Evolutionary conservation across 2,329 filamentous ascomycete species (phyloP).

Genomic region (Magnaporthales sp.): DNA sequence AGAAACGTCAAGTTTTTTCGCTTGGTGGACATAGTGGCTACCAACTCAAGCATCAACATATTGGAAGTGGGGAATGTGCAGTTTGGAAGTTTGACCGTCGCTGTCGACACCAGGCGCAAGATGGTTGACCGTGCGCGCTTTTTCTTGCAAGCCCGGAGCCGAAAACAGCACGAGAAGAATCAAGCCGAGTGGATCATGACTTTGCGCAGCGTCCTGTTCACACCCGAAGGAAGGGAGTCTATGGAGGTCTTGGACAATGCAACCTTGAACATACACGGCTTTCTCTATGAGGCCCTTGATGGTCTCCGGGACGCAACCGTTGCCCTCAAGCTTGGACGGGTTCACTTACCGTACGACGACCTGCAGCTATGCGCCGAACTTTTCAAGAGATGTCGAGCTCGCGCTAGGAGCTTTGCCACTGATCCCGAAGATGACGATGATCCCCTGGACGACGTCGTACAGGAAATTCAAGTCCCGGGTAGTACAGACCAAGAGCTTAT

Average conservation of each 20-base stretch:
- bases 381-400: conserved; percentile 38
- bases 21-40: conserved; percentile 80
- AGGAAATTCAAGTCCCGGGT: conserved; percentile 63
- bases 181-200: conserved; percentile 94
- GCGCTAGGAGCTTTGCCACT: conserved; percentile 21
- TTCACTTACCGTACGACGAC: conserved; percentile 89
- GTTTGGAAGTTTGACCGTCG: conserved; percentile 73
- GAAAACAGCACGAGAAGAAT: conserved; percentile 44
- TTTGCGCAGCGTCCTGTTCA: conserved; percentile 79
- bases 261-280: conserved; percentile 83
- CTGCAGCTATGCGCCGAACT: conserved; percentile 54
- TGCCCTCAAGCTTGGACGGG: conserved; percentile 79
- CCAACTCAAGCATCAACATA: conserved; percentile 68
- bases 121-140: conserved; percentile 85
- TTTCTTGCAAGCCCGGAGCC: conserved; percentile 68
- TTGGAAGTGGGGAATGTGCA: conserved; percentile 78
- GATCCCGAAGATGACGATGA: conserved; percentile 35
- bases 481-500: conserved; percentile 60
- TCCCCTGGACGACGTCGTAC: conserved; percentile 63
- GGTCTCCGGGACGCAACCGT: conserved; percentile 86
- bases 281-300: conserved; percentile 76
- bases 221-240: conserved; percentile 73
- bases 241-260: conserved; percentile 83
- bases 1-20: conserved; percentile 80
- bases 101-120: conserved; percentile 84